A percentile compares a stretch with the other conserved stretches of the same genome.
These are phyloP conservation scores for Aspergillus terreus DNA, from an alignment of 2,329 filamentous ascomycete genomes.

Conservation along the genomic window DNA sequence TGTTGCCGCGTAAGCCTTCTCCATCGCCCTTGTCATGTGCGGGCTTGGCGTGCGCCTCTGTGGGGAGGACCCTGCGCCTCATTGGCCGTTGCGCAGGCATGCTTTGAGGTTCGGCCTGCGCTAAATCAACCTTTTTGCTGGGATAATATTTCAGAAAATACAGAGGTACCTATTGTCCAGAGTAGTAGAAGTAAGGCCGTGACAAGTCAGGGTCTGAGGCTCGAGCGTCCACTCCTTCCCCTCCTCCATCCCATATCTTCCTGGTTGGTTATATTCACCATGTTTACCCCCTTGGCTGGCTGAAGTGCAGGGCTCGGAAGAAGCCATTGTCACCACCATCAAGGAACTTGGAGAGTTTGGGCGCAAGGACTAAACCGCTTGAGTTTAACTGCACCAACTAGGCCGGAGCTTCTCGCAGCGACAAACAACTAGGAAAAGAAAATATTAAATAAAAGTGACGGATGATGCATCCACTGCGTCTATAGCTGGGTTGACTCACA, in stretches of 20 bases:
- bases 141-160: no score
- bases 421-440: background rate
- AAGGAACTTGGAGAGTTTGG: background rate
- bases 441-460: background rate
- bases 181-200: background rate
- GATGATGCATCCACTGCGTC: no score
- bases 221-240: background rate
- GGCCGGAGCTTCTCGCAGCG: background rate
- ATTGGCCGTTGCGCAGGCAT: background rate
- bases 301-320: background rate
- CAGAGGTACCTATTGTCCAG: no score
- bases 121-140: background rate
- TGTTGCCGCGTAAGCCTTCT: constrained; percentile 22
- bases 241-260: background rate
- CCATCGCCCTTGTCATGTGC: constrained; percentile 22
- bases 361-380: background rate
- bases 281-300: background rate
- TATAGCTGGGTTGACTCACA: background rate
- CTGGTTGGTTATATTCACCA: background rate
- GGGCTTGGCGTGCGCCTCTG: constrained; percentile 15
- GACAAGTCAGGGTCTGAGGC: constrained; percentile 4
- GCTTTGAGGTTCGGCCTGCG: background rate
- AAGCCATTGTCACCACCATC: background rate
- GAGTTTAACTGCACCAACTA: background rate
- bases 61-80: constrained; percentile 8